Percentiles rank a stretch among this genome's conserved stretches.
Conservation (phyloP, 1,284 basidiomycete genomes). For the Pseudozyma tsukubaensis region DNA sequence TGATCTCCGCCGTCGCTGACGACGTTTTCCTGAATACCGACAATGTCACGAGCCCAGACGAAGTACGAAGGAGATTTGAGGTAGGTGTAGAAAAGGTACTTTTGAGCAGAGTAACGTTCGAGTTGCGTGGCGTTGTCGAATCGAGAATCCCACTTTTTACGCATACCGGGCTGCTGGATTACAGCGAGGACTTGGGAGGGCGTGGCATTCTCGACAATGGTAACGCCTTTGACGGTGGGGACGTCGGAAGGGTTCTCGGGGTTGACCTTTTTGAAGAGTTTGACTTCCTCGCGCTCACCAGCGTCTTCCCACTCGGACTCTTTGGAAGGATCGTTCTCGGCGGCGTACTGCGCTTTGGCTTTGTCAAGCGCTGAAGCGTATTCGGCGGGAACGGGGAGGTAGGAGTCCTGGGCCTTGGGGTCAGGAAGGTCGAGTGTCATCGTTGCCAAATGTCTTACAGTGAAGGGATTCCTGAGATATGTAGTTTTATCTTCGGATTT, state of each 20-base stretch:
- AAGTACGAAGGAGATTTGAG: slow-evolving; percentile 63
- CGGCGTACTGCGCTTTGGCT: slow-evolving; percentile 43
- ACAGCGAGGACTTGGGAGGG: slow-evolving; percentile 57
- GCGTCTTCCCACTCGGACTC: slow-evolving; percentile 60
- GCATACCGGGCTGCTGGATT: slow-evolving; percentile 61
- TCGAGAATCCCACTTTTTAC: slow-evolving; percentile 64
- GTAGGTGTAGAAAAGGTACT: slow-evolving; percentile 57
- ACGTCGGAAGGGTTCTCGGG: slow-evolving; percentile 55
- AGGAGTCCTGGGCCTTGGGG: slow-evolving; percentile 27
- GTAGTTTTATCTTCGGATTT: neutral
- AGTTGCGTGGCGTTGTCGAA: slow-evolving; percentile 53
- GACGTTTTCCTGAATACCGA: slow-evolving; percentile 58
- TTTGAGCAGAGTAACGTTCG: slow-evolving; percentile 37
- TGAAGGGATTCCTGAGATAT: neutral
- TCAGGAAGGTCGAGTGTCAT: slow-evolving; percentile 61
- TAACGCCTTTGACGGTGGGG: slow-evolving; percentile 56
- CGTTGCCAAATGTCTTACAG: neutral
- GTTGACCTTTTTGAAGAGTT: slow-evolving; percentile 57
- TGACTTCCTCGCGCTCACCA: slow-evolving; percentile 57
- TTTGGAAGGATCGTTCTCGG: slow-evolving; percentile 42
- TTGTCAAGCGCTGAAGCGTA: slow-evolving; percentile 53
- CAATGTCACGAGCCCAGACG: slow-evolving; percentile 64
- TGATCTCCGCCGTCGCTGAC: slow-evolving; percentile 30
- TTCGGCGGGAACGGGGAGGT: slow-evolving; percentile 45
- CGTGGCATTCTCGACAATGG: slow-evolving; percentile 59